These are phyloP conservation scores for Pleomassaria siparia DNA, from an alignment of 2,329 filamentous ascomycete genomes.

Conservation along the genomic window DNA sequence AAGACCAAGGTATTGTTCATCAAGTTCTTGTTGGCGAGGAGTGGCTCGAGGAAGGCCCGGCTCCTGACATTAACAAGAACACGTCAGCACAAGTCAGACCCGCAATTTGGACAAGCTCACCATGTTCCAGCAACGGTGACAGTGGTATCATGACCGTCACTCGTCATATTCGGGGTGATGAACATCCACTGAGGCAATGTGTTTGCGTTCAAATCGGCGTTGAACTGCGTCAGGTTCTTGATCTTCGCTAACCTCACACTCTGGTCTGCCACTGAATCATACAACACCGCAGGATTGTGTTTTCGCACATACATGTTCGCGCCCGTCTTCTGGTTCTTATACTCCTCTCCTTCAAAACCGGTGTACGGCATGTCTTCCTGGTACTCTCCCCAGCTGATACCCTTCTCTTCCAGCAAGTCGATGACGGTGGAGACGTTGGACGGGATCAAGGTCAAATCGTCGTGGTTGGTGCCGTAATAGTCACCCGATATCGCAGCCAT, in stretches of 20 bases:
- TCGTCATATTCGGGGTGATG: constrained; percentile 67
- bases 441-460: constrained; percentile 58
- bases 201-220: constrained; percentile 37
- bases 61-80: constrained; percentile 43
- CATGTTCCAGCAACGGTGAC: constrained; percentile 65
- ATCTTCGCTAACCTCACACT: constrained; percentile 64
- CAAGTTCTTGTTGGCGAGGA: constrained; percentile 70
- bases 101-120: background rate
- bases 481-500: constrained; percentile 68
- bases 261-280: constrained; percentile 63
- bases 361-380: constrained; percentile 75
- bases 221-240: constrained; percentile 73
- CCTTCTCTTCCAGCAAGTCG: constrained; percentile 47
- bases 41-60: constrained; percentile 67
- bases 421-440: constrained; percentile 45
- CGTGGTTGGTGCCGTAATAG: constrained; percentile 72
- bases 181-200: constrained; percentile 36
- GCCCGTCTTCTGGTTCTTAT: constrained; percentile 64
- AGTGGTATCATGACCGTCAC: constrained; percentile 55
- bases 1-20: constrained; percentile 75
- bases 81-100: background rate
- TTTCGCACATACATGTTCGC: constrained; percentile 81
- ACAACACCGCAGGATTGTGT: constrained; percentile 70
- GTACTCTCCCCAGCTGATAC: constrained; percentile 61
- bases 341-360: constrained; percentile 65